Conservation (phyloP, 441 rosid genomes). For the Gossypium gossypioides region DNA sequence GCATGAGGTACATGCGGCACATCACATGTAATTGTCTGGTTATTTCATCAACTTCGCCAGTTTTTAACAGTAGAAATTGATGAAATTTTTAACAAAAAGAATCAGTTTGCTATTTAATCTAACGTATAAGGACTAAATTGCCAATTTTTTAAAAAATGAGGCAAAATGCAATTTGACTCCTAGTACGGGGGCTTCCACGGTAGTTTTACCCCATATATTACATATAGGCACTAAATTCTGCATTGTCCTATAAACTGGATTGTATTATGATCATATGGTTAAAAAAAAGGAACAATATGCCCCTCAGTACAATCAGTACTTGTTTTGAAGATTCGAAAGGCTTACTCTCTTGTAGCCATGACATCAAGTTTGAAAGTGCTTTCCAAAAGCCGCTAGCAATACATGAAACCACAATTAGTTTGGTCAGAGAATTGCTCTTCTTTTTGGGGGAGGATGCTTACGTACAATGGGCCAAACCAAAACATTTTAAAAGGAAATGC, state of each 20-base stretch:
- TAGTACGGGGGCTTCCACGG: no score
- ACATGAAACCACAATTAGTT: conserved; percentile 13
- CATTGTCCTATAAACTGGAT: background rate
- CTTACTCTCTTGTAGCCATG: conserved; percentile 86
- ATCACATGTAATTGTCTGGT: no score
- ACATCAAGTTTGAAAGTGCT: conserved; percentile 81
- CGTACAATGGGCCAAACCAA: background rate
- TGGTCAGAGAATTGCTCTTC: background rate
- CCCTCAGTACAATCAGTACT: background rate
- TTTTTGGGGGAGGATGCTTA: background rate
- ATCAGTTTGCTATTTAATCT: no score
- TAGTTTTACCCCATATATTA: background rate
- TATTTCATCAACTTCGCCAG: no score
- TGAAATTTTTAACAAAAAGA: no score
- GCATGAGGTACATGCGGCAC: no score
- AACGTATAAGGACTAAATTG: no score
- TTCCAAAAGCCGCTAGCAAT: conserved; percentile 73
- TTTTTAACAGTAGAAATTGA: no score
- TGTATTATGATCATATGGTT: background rate
- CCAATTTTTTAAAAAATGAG: no score
- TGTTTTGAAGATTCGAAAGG: conserved; percentile 7
- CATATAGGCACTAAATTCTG: background rate
- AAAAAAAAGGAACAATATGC: background rate
- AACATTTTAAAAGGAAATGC: background rate
- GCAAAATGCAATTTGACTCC: no score